Conservation (phyloP, 2,329 filamentous ascomycete species). For the Fusarium kyushuense region DNA sequence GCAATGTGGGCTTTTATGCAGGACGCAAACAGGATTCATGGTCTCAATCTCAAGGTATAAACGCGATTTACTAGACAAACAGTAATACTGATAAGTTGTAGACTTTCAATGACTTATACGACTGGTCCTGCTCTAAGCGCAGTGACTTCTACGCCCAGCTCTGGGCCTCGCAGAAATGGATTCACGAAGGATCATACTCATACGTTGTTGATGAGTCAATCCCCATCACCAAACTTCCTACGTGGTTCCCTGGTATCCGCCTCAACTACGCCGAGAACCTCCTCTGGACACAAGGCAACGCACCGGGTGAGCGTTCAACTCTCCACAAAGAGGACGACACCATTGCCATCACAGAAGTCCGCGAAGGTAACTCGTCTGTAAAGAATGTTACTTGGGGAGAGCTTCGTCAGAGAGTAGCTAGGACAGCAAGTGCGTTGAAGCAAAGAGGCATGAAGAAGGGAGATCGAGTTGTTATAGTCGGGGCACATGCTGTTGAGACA, state of each 20-base stretch:
- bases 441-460: constrained; percentile 74
- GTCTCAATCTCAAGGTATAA: constrained; percentile 68
- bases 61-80: fast-evolving
- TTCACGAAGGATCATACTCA: constrained; percentile 71
- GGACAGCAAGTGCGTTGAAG: constrained; percentile 74
- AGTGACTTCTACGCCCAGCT: constrained; percentile 74
- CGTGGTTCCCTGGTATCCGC: constrained; percentile 80
- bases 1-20: constrained; percentile 77
- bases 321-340: constrained; percentile 76
- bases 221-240: constrained; percentile 77
- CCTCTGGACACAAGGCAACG: constrained; percentile 68
- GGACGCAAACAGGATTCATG: constrained; percentile 68
- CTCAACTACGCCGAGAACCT: constrained; percentile 87
- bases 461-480: constrained; percentile 81
- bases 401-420: constrained; percentile 69
- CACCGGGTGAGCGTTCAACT: constrained; percentile 62
- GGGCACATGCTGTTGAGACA: constrained; percentile 80
- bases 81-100: constrained; percentile 47
- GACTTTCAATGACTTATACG: constrained; percentile 77
- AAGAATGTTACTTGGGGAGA: constrained; percentile 75
- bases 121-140: constrained; percentile 73
- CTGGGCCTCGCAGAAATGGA: constrained; percentile 70
- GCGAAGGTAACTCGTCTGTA: constrained; percentile 71
- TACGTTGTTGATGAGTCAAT: constrained; percentile 75
- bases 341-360: constrained; percentile 77